phyloP scores from a whole-genome alignment of 768 basidiomycete species.

The Tylopilus cervinicoccineus region DNA sequence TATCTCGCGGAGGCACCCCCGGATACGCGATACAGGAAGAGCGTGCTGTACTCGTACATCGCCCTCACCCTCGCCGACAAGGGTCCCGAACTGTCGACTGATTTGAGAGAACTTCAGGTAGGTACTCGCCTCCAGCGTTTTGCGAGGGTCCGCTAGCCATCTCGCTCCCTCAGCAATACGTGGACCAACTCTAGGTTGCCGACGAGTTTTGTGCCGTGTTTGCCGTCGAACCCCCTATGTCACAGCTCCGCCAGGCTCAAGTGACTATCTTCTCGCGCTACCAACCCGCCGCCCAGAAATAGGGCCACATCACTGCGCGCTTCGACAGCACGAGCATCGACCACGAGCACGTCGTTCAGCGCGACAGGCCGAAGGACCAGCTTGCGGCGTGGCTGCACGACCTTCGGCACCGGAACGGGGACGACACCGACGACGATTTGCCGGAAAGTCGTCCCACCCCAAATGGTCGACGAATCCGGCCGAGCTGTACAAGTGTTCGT shows the following conservation, averaged over 20 bases:
- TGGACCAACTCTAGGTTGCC: slow-evolving; percentile 43
- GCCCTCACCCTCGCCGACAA: slow-evolving; percentile 48
- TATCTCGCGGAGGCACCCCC: slow-evolving; percentile 57
- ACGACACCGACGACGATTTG: slow-evolving; percentile 29
- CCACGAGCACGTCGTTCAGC: slow-evolving; percentile 29
- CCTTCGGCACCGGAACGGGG: slow-evolving; percentile 39
- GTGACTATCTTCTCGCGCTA: slow-evolving; percentile 48
- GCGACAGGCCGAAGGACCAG: slow-evolving; percentile 50
- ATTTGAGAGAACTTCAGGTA: slow-evolving; percentile 52
- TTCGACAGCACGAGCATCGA: slow-evolving; percentile 30
- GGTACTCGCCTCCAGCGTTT: background rate
- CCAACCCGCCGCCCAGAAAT: slow-evolving; percentile 41
- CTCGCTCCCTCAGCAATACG: slow-evolving; percentile 29
- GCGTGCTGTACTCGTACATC: slow-evolving; percentile 57
- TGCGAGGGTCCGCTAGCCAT: background rate
- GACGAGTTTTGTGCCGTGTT: slow-evolving; percentile 50
- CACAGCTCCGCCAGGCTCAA: slow-evolving; percentile 50
- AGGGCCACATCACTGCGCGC: slow-evolving; percentile 40
- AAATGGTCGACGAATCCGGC: slow-evolving; percentile 47
- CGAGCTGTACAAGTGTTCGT: slow-evolving; percentile 56
- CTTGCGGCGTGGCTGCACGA: slow-evolving; percentile 56
- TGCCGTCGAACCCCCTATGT: slow-evolving; percentile 44
- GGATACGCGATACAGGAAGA: slow-evolving; percentile 58
- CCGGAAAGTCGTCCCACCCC: slow-evolving; percentile 36
- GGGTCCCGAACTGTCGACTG: slow-evolving; percentile 45